These are phyloP conservation scores for Yamadazyma oceani DNA, from an alignment of 1,139 yeast genomes.

Conservation along the genomic window DNA sequence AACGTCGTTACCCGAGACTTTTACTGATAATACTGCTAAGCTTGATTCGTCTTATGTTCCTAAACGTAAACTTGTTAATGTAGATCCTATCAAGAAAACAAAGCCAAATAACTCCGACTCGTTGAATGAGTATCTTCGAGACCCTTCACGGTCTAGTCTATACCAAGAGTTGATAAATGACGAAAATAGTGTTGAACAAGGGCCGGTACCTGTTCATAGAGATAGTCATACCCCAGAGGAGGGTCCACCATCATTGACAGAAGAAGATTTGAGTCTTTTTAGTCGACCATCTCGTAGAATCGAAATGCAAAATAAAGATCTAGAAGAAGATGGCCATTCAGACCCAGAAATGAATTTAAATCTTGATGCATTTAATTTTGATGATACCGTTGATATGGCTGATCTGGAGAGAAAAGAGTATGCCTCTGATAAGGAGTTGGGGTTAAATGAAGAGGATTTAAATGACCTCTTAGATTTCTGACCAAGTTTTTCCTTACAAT, in stretches of 20 bases:
- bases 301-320: constrained; percentile 9
- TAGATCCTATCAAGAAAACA: constrained; percentile 35
- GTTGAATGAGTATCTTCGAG: constrained; percentile 12
- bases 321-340: constrained; percentile 2
- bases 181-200: constrained; percentile 25
- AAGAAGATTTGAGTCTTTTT: constrained; percentile 11
- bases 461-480: constrained; percentile 38
- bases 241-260: constrained; percentile 20
- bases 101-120: constrained; percentile 7
- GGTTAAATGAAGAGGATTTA: constrained; percentile 36
- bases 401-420: constrained; percentile 1
- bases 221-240: constrained; percentile 13
- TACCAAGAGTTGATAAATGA: constrained; percentile 26
- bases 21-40: constrained; percentile 20
- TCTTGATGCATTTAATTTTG: constrained; percentile 10
- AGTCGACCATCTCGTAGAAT: too few species aligned
- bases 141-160: constrained; percentile 11
- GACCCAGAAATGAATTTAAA: not conserved
- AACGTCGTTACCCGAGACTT: constrained; percentile 16
- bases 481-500: too few species aligned
- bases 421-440: constrained; percentile 18
- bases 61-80: constrained; percentile 19
- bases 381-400: constrained; percentile 7
- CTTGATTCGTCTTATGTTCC: constrained; percentile 22
- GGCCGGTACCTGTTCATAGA: constrained; percentile 25